These are phyloP conservation scores for Salix exigua DNA, from an alignment of 345 rosid species.

Conservation along the genomic window DNA sequence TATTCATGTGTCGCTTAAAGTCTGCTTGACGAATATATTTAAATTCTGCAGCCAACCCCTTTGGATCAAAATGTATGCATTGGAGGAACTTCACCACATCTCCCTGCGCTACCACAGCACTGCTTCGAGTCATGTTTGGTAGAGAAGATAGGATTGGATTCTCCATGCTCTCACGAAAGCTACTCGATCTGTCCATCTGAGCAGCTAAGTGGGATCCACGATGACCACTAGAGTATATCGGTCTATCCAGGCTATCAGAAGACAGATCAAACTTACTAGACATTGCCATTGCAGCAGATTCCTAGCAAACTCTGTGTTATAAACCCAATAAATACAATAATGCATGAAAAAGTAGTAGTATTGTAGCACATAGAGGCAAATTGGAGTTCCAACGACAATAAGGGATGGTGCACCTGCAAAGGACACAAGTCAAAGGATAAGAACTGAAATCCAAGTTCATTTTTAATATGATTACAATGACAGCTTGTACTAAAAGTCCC, in stretches of 20 bases:
- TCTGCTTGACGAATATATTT: constrained; percentile 72
- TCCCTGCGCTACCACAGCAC: constrained; percentile 52
- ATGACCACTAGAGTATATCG: constrained; percentile 57
- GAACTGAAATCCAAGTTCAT: constrained; percentile 15
- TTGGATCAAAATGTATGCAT: constrained; percentile 68
- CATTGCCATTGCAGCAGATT: constrained; percentile 67
- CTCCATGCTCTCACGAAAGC: constrained; percentile 79
- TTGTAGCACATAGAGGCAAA: constrained; percentile 51
- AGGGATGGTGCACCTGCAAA: constrained; percentile 47
- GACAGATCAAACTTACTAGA: constrained; percentile 83
- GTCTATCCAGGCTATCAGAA: constrained; percentile 83
- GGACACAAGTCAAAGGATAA: constrained; percentile 14
- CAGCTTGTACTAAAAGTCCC: neutral
- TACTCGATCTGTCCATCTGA: constrained; percentile 78
- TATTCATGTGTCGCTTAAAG: constrained; percentile 59
- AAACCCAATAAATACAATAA: constrained; percentile 49
- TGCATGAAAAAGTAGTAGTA: constrained; percentile 59
- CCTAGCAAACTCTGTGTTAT: constrained; percentile 43
- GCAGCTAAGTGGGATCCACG: constrained; percentile 75
- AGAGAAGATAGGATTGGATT: constrained; percentile 65
- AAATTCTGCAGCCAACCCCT: constrained; percentile 67
- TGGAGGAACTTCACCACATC: constrained; percentile 74
- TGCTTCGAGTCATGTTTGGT: constrained; percentile 60
- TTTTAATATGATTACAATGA: neutral
- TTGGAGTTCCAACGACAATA: constrained; percentile 19